These are phyloP conservation scores for Lactifluus rugatus DNA, from an alignment of 768 basidiomycete species.

Conservation along the genomic window DNA sequence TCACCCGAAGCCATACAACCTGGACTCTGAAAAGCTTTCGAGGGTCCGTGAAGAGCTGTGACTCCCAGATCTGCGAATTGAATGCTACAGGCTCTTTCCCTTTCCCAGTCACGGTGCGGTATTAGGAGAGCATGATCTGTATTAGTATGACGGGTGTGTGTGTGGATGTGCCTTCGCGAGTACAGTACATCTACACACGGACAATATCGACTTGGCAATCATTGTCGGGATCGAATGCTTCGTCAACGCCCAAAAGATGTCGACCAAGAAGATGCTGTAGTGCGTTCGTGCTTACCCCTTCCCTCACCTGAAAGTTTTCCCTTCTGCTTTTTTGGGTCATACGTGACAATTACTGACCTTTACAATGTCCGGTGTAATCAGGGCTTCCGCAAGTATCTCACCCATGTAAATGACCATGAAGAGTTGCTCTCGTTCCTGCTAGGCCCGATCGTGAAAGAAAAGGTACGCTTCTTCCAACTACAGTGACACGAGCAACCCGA, in stretches of 20 bases:
- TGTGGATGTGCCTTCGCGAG: constrained; percentile 94
- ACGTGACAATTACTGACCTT: too few species aligned
- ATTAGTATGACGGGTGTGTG: constrained; percentile 98
- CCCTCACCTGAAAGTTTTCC: too few species aligned
- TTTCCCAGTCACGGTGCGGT: constrained; percentile 96
- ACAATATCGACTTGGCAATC: constrained; percentile 96
- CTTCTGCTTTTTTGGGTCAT: too few species aligned
- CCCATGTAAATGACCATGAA: constrained; percentile 91
- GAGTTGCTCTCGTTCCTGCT: constrained; percentile 91
- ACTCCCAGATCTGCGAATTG: constrained; percentile 91
- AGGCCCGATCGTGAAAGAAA: constrained; percentile 88
- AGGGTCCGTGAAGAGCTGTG: constrained; percentile 92
- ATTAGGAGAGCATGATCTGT: constrained; percentile 97
- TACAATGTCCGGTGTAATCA: constrained; percentile 25
- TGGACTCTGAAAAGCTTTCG: constrained; percentile 92
- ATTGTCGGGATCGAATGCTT: constrained; percentile 93
- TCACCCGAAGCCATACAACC: constrained; percentile 83
- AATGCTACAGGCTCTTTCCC: constrained; percentile 97
- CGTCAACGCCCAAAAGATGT: constrained; percentile 94
- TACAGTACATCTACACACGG: constrained; percentile 89
- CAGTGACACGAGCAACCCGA: constrained; percentile 72
- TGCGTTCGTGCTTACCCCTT: constrained; percentile 45
- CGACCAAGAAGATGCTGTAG: constrained; percentile 96
- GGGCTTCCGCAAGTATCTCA: constrained; percentile 97
- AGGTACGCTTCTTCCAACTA: constrained; percentile 73